Evolutionary conservation across 75 land plant species (phyloP), one percentile per base, ranked within the genome.

Genomic region (Gnetum montanum): DNA sequence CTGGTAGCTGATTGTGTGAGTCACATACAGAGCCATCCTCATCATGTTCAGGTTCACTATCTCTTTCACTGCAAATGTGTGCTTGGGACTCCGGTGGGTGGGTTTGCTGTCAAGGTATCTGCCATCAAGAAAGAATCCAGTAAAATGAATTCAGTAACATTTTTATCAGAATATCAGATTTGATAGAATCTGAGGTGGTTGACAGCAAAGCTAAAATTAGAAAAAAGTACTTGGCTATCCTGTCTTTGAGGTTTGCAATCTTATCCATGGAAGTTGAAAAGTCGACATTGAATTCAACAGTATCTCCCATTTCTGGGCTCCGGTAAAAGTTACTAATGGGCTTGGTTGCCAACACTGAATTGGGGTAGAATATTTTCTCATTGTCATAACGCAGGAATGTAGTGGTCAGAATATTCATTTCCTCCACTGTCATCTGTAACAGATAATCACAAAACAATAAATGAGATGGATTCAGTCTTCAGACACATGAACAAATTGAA

Each of bases 351-450:
- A 95, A 81, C 38, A 71, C 66, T 20, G 75, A 72, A 44, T 95
- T 95, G 29, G 92, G 99, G 45, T 75, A 90, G 18, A 64, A 57
- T 6, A 95, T 70, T 74, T 90, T 90, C 62, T 60, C 73, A 63
- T 90, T 90, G 61, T 86, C 91, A 49, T 71, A 69, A 34, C 88
- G 72, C 54, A 95, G 34, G 50, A 95, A 90, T 0, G 90, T 76
- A 2, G 99, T 95, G 6, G 88, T 71, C 53, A 95, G 40, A 46
- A 95, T 86, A 57, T 95, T 95, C 99, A 95, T 95, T 64, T 95
- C 99, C 61, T 90, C 96, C 23, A 92, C 97, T 22, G 85, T 59
- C 74, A 81, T 53, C 86, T 86, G 83, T 49, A 67, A 33, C 8
- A 8, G 49, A 20, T 46, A 8, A 43, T 30, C 16, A 52, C 16